Evolutionary conservation across 352 stramenopile genomes (phyloP).

Genomic region (Globisporangium canariense): DNA sequence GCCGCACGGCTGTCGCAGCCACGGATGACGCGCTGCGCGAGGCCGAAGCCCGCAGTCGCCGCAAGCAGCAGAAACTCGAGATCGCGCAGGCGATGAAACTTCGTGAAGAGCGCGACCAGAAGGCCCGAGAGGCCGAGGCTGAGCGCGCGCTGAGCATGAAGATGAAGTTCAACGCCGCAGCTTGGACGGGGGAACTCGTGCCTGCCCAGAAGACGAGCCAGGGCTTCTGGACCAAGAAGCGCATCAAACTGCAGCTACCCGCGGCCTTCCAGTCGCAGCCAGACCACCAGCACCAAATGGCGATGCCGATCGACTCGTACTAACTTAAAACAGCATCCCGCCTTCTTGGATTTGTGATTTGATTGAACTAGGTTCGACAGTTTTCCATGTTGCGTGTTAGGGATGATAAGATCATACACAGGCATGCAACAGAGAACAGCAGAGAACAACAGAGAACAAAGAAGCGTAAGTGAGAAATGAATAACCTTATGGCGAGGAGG

Average conservation of each 20-base stretch:
- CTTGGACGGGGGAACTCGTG: slow-evolving; percentile 51
- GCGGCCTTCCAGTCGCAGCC: slow-evolving; percentile 32
- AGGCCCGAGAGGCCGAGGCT: slow-evolving; percentile 42
- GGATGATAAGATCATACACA: background rate
- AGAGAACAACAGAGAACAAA: background rate
- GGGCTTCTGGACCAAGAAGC: slow-evolving; percentile 62
- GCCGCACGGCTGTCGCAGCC: slow-evolving; percentile 68
- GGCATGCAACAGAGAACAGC: background rate
- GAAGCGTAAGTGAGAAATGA: background rate
- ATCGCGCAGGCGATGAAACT: slow-evolving; percentile 57
- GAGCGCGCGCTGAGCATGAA: slow-evolving; percentile 36
- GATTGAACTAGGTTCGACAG: background rate
- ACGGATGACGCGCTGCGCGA: slow-evolving; percentile 80
- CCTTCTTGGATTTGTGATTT: background rate
- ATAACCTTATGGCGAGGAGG: slow-evolving; percentile 3
- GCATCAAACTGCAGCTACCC: slow-evolving; percentile 51
- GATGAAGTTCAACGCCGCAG: slow-evolving; percentile 62
- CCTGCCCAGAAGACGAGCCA: slow-evolving; percentile 24
- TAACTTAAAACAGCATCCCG: slow-evolving; percentile 11
- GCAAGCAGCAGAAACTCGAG: slow-evolving; percentile 63
- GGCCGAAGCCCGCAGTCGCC: slow-evolving; percentile 68
- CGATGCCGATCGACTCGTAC: slow-evolving; percentile 23
- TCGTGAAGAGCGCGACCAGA: slow-evolving; percentile 60
- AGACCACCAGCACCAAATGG: slow-evolving; percentile 9
- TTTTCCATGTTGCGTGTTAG: background rate